Base-by-base conservation (phyloP, 2,329 filamentous ascomycete species). In the Xylariaceae sp. region DNA sequence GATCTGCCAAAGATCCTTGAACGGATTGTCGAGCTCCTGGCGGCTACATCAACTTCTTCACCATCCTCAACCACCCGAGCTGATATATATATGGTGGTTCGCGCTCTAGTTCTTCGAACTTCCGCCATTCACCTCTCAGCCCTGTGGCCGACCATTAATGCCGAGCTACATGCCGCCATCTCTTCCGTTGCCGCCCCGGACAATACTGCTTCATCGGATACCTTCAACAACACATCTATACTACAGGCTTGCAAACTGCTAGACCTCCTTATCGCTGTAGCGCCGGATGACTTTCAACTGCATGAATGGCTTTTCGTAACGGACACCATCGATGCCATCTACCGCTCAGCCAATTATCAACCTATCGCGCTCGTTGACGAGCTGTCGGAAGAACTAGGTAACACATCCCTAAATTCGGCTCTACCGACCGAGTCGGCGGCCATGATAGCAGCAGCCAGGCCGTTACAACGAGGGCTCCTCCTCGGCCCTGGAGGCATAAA, bases 281-380 rank as follows among this genome's bases (percentile, higher is more conserved):
- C 90, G 3, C 93, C 93, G 0, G 95, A 99, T 65, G 95, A 99
- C 71, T 99, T 98, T 75, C 95, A 98, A 73, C 83, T 98, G n/a
- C 89, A 96, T 67, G 91, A 97, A 77, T 99, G 95, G 95, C 84
- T 98, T 3, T 99, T 96, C 73, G 88, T 99, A 52, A 96, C 92
- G 1, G 95, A 99, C 73, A 98, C 93, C 14, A 93, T 97, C 62
- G 95, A 99, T 67, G 93, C 95, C 1, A 90, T 99, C 32, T 96
- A 99, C 74, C 87, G 90, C 12, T 87, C 91, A 0, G 76, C 85
- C 14, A 77, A 80, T 49, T 88, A 88, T 75, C 82, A 86, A 57
- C 83, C 91, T 1, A 78, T 89, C 2, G 91, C 91, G 2, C 81
- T 98, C 4, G 89, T 90, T 0, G 95, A 98, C 65, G 90, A 95